Evolutionary conservation across 495 filamentous ascomycete species (phyloP).

Genomic region (Melanomma pulvis-pyrius): DNA sequence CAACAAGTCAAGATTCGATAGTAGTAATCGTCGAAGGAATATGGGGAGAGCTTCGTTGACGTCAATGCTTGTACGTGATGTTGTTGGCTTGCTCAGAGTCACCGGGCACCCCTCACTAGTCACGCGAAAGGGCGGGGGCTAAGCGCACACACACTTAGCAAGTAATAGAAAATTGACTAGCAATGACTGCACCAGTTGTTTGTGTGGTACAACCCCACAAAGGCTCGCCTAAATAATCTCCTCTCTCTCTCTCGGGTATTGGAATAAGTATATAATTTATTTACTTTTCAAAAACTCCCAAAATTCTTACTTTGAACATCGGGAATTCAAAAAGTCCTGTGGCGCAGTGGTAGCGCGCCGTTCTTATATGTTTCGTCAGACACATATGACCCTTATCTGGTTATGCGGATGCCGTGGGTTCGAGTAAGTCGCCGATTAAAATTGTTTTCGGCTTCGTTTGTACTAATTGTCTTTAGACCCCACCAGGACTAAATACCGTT

Average conservation of each 20-base stretch:
- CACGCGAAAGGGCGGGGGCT: not conserved
- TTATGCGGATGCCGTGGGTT: constrained; percentile 43
- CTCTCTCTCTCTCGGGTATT: not conserved
- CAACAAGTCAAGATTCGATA: too few relatives aligned
- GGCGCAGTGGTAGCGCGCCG: constrained; percentile 43
- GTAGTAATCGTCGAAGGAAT: too few relatives aligned
- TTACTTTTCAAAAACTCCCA: not conserved
- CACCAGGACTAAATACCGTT: constrained; percentile 27
- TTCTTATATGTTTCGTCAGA: constrained; percentile 43
- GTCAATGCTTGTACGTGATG: not conserved
- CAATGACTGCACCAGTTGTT: not conserved
- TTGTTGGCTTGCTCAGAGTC: not conserved
- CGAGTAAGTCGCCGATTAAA: constrained; percentile 19
- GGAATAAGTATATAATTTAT: not conserved
- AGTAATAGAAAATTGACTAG: not conserved
- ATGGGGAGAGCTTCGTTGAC: not conserved
- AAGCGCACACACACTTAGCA: not conserved
- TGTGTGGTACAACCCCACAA: not conserved
- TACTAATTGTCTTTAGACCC: constrained; percentile 4
- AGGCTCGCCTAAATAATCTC: not conserved
- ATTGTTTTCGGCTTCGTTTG: not conserved
- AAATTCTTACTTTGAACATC: not conserved
- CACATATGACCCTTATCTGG: constrained; percentile 39
- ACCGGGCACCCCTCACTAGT: not conserved
- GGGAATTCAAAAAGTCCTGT: constrained; percentile 27